Percentiles rank a stretch among this genome's conserved stretches.
Evolutionary conservation across 1,284 basidiomycete genomes (phyloP).

Genomic region (Papiliotrema laurentii): DNA sequence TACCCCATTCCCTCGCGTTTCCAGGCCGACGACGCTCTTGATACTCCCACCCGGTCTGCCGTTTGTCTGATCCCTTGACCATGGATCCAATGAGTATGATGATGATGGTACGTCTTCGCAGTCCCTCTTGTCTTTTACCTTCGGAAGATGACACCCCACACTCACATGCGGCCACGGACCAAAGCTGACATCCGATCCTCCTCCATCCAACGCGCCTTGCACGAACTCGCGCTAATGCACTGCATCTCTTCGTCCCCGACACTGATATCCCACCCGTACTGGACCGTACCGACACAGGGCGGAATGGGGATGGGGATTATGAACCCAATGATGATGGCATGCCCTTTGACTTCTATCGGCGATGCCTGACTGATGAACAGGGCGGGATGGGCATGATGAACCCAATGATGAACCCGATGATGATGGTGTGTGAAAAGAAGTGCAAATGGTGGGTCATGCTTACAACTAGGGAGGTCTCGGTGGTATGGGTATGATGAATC

Average conservation of each 20-base stretch:
- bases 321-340: constrained; percentile 34
- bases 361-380: constrained; percentile 4
- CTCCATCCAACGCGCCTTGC: constrained; percentile 2
- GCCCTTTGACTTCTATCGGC: background rate
- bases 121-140: background rate
- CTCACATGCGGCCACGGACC: background rate
- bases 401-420: constrained; percentile 38
- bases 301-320: constrained; percentile 30
- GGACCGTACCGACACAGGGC: background rate
- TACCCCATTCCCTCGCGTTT: no score
- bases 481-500: constrained; percentile 16
- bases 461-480: constrained; percentile 9
- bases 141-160: background rate
- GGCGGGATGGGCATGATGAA: constrained; percentile 38
- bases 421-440: constrained; percentile 15
- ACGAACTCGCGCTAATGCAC: background rate
- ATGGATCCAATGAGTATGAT: constrained; percentile 12
- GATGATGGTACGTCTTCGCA: constrained; percentile 6
- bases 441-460: background rate
- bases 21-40: no score
- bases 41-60: no score
- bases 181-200: constrained; percentile 3
- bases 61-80: no score
- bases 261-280: background rate
- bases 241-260: background rate